These are phyloP conservation scores for Eucalyptus caleyi DNA, from an alignment of 345 rosid genomes.

Conservation along the genomic window DNA sequence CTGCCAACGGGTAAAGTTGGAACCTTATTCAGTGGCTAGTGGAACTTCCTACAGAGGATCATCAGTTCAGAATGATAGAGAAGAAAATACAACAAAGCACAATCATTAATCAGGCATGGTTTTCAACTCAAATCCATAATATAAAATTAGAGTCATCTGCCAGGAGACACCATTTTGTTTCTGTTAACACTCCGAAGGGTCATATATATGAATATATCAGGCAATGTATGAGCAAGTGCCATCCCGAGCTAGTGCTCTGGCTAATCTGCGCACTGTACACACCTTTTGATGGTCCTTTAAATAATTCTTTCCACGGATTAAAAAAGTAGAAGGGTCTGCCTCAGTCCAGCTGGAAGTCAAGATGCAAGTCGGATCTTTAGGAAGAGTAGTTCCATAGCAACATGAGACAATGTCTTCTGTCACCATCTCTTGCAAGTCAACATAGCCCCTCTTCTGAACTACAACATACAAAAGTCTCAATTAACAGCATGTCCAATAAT, in stretches of 20 bases:
- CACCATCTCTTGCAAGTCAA: conserved; percentile 63
- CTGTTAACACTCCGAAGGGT: not conserved
- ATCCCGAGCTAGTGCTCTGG: not conserved
- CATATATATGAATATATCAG: not conserved
- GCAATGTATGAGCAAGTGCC: not conserved
- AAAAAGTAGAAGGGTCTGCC: conserved; percentile 72
- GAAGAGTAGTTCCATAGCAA: conserved; percentile 79
- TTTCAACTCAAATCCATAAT: not conserved
- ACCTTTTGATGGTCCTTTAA: conserved; percentile 81
- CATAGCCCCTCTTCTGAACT: conserved; percentile 91
- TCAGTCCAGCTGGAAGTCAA: conserved; percentile 71
- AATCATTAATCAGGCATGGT: not conserved
- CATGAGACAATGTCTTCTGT: conserved; percentile 33
- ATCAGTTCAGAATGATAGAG: not conserved
- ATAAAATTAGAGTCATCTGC: not conserved
- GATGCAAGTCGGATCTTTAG: conserved; percentile 49
- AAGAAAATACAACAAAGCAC: not conserved
- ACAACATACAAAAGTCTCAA: not conserved
- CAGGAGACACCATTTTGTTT: not conserved
- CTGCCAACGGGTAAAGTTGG: not conserved
- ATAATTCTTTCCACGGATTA: conserved; percentile 81
- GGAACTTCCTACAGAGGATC: not conserved
- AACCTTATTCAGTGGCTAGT: not conserved
- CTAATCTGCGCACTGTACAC: not conserved
- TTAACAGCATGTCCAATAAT: not conserved